These are phyloP conservation scores for Musa beccarii DNA, from an alignment of 176 grass and related monocot genomes.

Conservation along the genomic window DNA sequence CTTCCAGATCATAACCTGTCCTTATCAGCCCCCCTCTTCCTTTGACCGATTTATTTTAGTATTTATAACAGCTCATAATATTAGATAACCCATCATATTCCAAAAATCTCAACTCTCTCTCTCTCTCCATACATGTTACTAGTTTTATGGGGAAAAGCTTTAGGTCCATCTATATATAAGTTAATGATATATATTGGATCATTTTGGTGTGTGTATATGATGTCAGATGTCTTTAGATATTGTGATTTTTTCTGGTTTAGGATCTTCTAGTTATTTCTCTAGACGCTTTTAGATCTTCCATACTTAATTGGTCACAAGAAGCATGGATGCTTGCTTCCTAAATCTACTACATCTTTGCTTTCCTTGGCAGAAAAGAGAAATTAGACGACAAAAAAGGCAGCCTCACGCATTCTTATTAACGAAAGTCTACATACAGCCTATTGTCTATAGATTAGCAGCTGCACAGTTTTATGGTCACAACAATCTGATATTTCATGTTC, in stretches of 20 bases:
- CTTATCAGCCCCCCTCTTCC: too few relatives aligned
- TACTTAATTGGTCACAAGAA: too few relatives aligned
- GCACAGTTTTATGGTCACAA: conserved; percentile 8
- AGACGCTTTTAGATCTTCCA: too few relatives aligned
- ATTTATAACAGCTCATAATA: neutral
- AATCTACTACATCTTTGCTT: neutral
- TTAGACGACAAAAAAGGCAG: neutral
- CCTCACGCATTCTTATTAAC: too few relatives aligned
- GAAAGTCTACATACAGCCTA: neutral
- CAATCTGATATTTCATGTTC: neutral
- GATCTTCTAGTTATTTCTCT: too few relatives aligned
- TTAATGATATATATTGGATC: too few relatives aligned
- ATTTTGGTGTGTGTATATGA: too few relatives aligned
- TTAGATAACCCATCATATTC: neutral
- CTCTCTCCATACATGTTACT: neutral
- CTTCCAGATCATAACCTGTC: neutral
- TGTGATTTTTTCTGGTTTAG: too few relatives aligned
- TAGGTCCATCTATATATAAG: too few relatives aligned
- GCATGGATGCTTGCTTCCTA: too few relatives aligned
- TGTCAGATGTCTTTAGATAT: too few relatives aligned
- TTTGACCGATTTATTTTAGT: too few relatives aligned
- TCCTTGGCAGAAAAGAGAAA: neutral
- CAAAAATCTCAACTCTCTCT: neutral
- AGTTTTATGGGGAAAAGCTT: neutral
- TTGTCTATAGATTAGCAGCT: neutral